phyloP scores from a whole-genome alignment of 2,329 filamentous ascomycete genomes.

The Didymella lethalis region DNA sequence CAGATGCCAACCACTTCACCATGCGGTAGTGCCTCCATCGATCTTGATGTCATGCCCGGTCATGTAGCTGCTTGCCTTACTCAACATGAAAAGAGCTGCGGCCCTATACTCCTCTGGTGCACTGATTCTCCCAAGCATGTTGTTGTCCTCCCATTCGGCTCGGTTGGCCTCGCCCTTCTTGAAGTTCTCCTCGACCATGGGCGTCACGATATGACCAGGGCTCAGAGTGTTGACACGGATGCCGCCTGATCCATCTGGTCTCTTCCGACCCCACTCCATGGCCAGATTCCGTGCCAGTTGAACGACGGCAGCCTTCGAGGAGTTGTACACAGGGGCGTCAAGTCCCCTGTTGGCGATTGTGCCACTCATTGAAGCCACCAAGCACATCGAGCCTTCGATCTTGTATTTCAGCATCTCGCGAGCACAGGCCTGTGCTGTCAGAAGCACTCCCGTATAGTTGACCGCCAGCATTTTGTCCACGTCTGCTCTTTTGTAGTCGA shows the following conservation, averaged over 20 bases:
- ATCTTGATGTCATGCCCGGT: slow-evolving; percentile 46
- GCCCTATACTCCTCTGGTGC: slow-evolving; percentile 48
- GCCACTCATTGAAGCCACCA: slow-evolving; percentile 70
- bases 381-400: slow-evolving; percentile 63
- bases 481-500: slow-evolving; percentile 73
- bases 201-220: slow-evolving; percentile 78
- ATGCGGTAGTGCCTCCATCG: slow-evolving; percentile 47
- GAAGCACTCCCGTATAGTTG: slow-evolving; percentile 67
- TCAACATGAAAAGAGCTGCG: slow-evolving; percentile 46
- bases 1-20: slow-evolving; percentile 29
- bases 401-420: slow-evolving; percentile 68
- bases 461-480: slow-evolving; percentile 66
- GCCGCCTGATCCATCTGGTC: slow-evolving; percentile 62
- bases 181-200: slow-evolving; percentile 84
- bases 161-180: slow-evolving; percentile 70
- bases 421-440: slow-evolving; percentile 66
- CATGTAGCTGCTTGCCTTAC: slow-evolving; percentile 49
- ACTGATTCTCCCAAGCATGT: slow-evolving; percentile 70
- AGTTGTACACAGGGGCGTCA: slow-evolving; percentile 73
- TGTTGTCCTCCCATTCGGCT: slow-evolving; percentile 76
- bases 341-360: slow-evolving; percentile 68
- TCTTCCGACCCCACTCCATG: slow-evolving; percentile 65
- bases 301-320: slow-evolving; percentile 76
- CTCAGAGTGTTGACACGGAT: slow-evolving; percentile 83
- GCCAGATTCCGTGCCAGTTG: slow-evolving; percentile 75